Evolutionary conservation across 2,329 filamentous ascomycete species (phyloP), one percentile per base, ranked within the genome.

Genomic region (Colletotrichum somersetense): DNA sequence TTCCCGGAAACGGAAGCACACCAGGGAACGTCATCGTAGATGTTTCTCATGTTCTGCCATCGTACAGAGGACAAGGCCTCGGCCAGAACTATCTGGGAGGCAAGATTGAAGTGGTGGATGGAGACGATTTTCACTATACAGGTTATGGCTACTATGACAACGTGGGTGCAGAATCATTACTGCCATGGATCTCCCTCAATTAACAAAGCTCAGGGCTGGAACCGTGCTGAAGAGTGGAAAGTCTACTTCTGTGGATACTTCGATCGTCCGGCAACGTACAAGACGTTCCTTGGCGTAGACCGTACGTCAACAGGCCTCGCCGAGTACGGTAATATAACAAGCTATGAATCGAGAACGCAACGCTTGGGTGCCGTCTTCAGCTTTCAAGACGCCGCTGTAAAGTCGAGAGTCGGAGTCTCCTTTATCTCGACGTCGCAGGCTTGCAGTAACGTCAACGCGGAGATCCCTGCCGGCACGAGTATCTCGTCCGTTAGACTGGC

Each of bases 171-270:
- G 1, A 30, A 5, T n/a, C 59, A 52, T 30, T 20, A 5, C 2
- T 26, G 3, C 11, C 64, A 73, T 12, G 23, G 38, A 3, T 35
- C 18, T 11, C n/a, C 16, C 33, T 33, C 38, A n/a, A 46, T 57
- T 75, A 42, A 76, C 64, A 44, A 11, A 35, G 20, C 4, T 4
- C 33, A 86, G 84, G 85, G 91, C 18, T 92, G 90, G 90, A 92
- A 92, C 71, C 82, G 86, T 44, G 85, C 89, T 1, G 89, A 87
- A 0, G 80, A 89, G 59, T 93, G 89, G 89, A 89, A 83, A 0
- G 88, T 91, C 18, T 89, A 88, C 76, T 90, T 89, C 78, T 92
- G 91, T 77, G 90, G 90, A 18, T 83, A 84, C 66, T 92, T 92
- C 74, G 85, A 89, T 70, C 76, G 80, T 11, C 78, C 83, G 7